Conservation (phyloP, 2,329 filamentous ascomycete species). For the Fonsecaea monophora region DNA sequence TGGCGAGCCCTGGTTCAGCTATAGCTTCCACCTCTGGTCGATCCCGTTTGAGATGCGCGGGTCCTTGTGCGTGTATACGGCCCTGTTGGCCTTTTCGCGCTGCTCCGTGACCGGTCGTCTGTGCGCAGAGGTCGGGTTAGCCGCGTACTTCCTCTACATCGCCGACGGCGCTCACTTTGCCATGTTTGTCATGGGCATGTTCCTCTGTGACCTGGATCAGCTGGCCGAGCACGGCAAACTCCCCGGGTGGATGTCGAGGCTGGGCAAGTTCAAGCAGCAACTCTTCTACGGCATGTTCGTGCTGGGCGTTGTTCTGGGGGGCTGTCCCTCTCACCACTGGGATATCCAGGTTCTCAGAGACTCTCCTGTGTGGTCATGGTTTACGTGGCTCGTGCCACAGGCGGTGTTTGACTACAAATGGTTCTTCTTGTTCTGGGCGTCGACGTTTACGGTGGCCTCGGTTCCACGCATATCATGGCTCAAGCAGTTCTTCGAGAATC, state of each 20-base stretch:
- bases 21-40: conserved; percentile 68
- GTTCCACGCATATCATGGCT: conserved; percentile 66
- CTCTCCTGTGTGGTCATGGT: conserved; percentile 36
- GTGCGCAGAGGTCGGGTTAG: conserved; percentile 59
- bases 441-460: conserved; percentile 62
- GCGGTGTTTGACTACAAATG: conserved; percentile 71
- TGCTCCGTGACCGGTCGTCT: conserved; percentile 63
- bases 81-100: conserved; percentile 63
- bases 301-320: conserved; percentile 64
- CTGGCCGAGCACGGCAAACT: conserved; percentile 59
- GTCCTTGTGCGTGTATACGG: conserved; percentile 68
- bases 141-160: conserved; percentile 72
- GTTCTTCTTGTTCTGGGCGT: conserved; percentile 71
- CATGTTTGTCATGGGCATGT: conserved; percentile 67
- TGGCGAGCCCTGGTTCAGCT: conserved; percentile 63
- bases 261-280: conserved; percentile 59
- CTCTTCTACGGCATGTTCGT: conserved; percentile 62
- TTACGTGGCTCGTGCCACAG: conserved; percentile 61
- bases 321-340: conserved; percentile 63
- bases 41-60: conserved; percentile 70
- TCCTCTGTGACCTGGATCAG: conserved; percentile 67
- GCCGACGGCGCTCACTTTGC: conserved; percentile 69
- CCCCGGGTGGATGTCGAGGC: conserved; percentile 55
- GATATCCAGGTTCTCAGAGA: conserved; percentile 41
- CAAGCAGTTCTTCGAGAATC: conserved; percentile 53